Percentiles rank a stretch among this genome's conserved stretches.
Evolutionary conservation across 371 early-diverging fungal genomes (phyloP).

Genomic region (Apophysomyces trapeziformis): DNA sequence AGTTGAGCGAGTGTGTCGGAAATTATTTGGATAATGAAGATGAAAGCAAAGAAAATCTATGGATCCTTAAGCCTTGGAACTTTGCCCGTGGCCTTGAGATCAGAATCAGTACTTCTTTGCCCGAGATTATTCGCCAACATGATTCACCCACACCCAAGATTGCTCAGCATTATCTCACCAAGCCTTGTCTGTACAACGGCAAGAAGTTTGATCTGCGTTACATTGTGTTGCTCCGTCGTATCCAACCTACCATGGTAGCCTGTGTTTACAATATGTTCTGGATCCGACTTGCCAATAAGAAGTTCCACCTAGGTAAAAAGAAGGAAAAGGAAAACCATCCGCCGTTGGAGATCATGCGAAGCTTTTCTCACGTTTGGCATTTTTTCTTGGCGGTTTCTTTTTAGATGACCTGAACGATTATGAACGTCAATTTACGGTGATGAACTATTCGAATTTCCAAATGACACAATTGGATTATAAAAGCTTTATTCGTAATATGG

Average conservation of each 20-base stretch:
- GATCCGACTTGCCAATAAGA: conserved; percentile 65
- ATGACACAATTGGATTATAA: conserved; percentile 62
- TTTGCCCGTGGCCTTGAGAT: conserved; percentile 60
- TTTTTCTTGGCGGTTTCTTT: not conserved
- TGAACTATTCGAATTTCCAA: conserved; percentile 61
- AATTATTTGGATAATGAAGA: conserved; percentile 40
- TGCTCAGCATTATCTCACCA: conserved; percentile 55
- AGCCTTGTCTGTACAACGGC: conserved; percentile 62
- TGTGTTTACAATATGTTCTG: conserved; percentile 65
- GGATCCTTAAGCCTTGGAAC: conserved; percentile 49
- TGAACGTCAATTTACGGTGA: conserved; percentile 63
- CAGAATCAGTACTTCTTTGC: conserved; percentile 43
- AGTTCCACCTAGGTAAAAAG: conserved; percentile 34
- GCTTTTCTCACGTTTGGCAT: not conserved
- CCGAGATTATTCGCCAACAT: conserved; percentile 54
- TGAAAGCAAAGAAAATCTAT: conserved; percentile 41
- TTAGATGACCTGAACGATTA: conserved; percentile 56
- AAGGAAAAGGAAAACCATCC: not conserved
- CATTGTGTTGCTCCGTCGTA: conserved; percentile 56
- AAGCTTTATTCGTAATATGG: conserved; percentile 62
- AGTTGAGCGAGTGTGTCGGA: conserved; percentile 56
- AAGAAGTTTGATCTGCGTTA: conserved; percentile 66
- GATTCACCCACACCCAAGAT: conserved; percentile 56
- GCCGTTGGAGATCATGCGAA: not conserved
- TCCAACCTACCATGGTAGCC: conserved; percentile 44